Evolutionary conservation across 306 rosid species (phyloP).

Genomic region (Corylus avellana): DNA sequence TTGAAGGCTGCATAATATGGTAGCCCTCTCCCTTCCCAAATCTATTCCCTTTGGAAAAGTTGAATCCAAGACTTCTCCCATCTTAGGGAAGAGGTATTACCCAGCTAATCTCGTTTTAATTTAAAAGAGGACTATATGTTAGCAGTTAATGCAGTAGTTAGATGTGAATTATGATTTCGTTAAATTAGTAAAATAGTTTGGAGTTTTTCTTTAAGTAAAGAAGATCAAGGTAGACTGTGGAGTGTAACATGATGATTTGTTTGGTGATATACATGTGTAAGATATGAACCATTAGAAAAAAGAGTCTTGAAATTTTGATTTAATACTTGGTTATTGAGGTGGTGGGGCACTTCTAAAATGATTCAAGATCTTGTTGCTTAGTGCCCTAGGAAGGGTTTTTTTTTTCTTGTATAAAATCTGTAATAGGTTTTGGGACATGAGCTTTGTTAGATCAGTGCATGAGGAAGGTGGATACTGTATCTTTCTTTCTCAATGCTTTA

Average conservation of each 20-base stretch:
- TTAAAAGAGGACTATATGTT: neutral
- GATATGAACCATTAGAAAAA: neutral
- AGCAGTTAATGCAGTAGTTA: neutral
- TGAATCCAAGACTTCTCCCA: neutral
- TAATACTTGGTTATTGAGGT: neutral
- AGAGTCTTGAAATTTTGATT: neutral
- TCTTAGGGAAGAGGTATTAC: neutral
- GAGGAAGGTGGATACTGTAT: too few relatives aligned
- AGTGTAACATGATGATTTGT: neutral
- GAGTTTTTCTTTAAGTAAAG: neutral
- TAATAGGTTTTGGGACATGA: too few relatives aligned
- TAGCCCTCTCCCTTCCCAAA: neutral
- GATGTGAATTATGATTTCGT: neutral
- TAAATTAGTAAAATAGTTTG: neutral
- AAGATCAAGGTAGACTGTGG: neutral
- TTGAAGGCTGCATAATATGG: neutral
- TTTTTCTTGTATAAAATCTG: too few relatives aligned
- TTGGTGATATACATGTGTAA: neutral
- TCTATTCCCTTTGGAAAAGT: neutral
- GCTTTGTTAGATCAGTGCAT: too few relatives aligned
- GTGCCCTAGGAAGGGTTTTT: too few relatives aligned
- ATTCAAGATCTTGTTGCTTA: neutral
- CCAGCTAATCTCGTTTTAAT: neutral
- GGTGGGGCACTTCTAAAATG: neutral
- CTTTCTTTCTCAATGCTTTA: too few relatives aligned